Evolutionary conservation across 768 basidiomycete species (phyloP).

Genomic region (Pholiota conissans): DNA sequence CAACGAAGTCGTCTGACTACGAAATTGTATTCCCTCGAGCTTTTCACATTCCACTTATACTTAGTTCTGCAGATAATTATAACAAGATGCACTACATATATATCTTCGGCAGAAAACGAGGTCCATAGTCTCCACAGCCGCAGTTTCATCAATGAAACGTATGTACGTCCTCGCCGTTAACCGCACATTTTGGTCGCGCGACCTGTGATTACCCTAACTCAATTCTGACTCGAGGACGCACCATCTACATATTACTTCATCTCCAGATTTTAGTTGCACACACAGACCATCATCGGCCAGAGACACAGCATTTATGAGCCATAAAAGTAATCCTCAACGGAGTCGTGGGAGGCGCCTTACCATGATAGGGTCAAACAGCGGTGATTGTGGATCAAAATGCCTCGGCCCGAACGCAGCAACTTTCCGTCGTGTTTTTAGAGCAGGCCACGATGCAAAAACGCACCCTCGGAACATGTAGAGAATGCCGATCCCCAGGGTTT

Average conservation of each 20-base stretch:
- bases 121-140: neutral
- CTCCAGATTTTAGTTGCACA: neutral
- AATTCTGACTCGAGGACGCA: neutral
- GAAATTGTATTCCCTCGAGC: too few relatives aligned
- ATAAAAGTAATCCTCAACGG: neutral
- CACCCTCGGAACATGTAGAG: neutral
- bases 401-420: neutral
- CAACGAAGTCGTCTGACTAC: too few relatives aligned
- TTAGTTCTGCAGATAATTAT: neutral
- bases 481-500: neutral
- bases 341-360: neutral
- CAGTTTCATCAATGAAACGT: neutral
- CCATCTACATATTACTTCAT: neutral
- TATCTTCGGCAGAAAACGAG: neutral
- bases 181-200: neutral
- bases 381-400: neutral
- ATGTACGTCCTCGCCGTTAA: neutral
- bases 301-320: neutral
- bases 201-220: neutral
- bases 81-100: neutral
- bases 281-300: neutral
- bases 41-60: too few relatives aligned
- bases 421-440: neutral
- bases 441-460: neutral
- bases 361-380: neutral